phyloP scores from a whole-genome alignment of 2,329 filamentous ascomycete species.

The Fusarium anguioides region DNA sequence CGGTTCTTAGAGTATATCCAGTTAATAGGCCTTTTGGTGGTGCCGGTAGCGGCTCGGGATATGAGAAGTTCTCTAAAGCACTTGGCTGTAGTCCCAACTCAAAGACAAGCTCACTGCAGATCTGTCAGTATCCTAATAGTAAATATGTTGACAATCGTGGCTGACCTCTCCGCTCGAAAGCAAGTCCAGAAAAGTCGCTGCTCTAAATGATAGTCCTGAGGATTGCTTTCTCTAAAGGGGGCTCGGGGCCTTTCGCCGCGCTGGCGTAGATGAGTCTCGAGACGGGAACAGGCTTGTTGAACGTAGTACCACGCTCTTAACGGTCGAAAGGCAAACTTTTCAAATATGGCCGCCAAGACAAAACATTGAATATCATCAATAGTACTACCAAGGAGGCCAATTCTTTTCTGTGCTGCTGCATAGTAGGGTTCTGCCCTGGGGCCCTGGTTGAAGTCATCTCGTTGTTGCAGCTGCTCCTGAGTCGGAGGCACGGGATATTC shows the following conservation, averaged over 20 bases:
- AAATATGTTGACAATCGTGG: background rate
- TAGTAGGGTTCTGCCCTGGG: constrained; percentile 36
- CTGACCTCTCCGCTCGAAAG: constrained; percentile 38
- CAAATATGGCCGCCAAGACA: constrained; percentile 38
- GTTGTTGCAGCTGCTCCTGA: background rate
- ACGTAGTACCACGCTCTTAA: constrained; percentile 39
- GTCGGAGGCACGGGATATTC: background rate
- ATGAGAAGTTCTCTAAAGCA: constrained; percentile 27
- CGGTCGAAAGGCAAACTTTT: constrained; percentile 37
- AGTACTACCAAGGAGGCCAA: constrained; percentile 36
- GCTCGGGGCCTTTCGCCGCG: background rate
- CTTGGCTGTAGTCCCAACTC: constrained; percentile 22
- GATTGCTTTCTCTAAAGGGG: background rate
- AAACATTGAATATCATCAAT: constrained; percentile 44
- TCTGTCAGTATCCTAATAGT: background rate
- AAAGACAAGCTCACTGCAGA: constrained; percentile 8
- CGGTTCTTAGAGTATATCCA: background rate
- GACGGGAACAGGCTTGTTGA: constrained; percentile 32
- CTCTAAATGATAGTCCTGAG: constrained; percentile 25
- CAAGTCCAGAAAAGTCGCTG: constrained; percentile 42
- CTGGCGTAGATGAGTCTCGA: constrained; percentile 11
- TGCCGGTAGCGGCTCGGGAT: constrained; percentile 34
- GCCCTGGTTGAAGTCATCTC: background rate
- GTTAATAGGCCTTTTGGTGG: constrained; percentile 14
- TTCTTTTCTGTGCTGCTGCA: constrained; percentile 35